These are phyloP conservation scores for Malassezia vespertilionis DNA, from an alignment of 1,284 basidiomycete species.

Conservation along the genomic window DNA sequence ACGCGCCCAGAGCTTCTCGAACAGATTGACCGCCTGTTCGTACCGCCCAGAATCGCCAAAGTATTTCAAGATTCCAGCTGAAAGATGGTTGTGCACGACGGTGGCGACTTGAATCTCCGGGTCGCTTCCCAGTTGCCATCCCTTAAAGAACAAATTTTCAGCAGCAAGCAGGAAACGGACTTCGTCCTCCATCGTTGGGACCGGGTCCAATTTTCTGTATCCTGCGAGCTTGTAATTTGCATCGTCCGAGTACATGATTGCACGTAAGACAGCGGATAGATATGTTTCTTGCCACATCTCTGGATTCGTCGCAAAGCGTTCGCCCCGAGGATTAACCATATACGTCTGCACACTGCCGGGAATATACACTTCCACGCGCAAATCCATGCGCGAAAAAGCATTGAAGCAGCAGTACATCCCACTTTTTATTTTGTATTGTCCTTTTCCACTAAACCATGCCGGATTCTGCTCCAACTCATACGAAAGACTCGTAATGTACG, in stretches of 20 bases:
- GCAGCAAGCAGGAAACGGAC: conserved; percentile 79
- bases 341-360: conserved; percentile 93
- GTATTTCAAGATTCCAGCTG: conserved; percentile 88
- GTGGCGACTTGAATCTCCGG: conserved; percentile 98
- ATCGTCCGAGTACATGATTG: conserved; percentile 91
- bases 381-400: conserved; percentile 90
- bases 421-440: conserved; percentile 78
- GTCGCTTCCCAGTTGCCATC: conserved; percentile 96
- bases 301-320: conserved; percentile 78
- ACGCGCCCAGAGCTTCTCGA: conserved; percentile 72
- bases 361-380: conserved; percentile 94
- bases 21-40: conserved; percentile 78
- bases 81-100: conserved; percentile 91
- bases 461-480: conserved; percentile 84
- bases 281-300: conserved; percentile 97
- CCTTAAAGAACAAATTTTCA: conserved; percentile 80
- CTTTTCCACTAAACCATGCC: conserved; percentile 68
- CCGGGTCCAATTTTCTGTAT: conserved; percentile 89
- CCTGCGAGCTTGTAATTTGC: conserved; percentile 80
- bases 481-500: conserved; percentile 93
- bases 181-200: conserved; percentile 78
- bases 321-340: conserved; percentile 83
- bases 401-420: conserved; percentile 98
- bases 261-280: conserved; percentile 76
- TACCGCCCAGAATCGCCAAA: conserved; percentile 83